These are phyloP conservation scores for Suillus clintonianus DNA, from an alignment of 768 basidiomycete species.

Conservation along the genomic window DNA sequence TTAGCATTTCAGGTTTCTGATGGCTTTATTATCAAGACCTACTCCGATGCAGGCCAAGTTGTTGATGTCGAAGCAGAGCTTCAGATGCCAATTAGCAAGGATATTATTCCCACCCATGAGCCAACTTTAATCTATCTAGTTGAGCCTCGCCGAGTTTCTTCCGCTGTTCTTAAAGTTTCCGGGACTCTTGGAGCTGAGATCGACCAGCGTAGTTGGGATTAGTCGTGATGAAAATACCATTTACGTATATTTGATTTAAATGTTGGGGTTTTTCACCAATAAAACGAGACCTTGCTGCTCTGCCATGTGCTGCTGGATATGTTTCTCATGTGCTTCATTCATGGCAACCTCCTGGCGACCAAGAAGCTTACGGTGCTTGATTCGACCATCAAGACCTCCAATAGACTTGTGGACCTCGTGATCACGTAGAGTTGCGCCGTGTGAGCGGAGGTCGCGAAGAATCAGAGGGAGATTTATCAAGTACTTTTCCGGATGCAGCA, in stretches of 20 bases:
- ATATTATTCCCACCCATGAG: too few species aligned
- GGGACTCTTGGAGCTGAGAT: constrained; percentile 48
- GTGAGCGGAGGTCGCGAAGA: constrained; percentile 34
- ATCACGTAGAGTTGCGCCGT: constrained; percentile 66
- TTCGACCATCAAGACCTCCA: constrained; percentile 41
- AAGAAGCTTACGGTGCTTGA: constrained; percentile 36
- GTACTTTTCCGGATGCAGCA: constrained; percentile 27
- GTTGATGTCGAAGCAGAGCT: too few species aligned
- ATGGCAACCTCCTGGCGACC: constrained; percentile 23
- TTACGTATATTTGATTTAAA: constrained; percentile 70
- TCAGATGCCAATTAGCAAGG: too few species aligned
- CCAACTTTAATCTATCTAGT: too few species aligned
- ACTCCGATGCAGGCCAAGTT: too few species aligned
- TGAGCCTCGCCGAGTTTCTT: too few species aligned
- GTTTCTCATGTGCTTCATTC: constrained; percentile 26
- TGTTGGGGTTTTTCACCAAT: constrained; percentile 78
- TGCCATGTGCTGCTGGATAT: constrained; percentile 45
- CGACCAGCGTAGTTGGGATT: constrained; percentile 99
- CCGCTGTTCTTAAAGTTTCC: too few species aligned
- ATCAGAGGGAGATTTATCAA: constrained; percentile 16
- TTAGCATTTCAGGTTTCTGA: too few species aligned
- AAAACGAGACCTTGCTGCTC: constrained; percentile 94
- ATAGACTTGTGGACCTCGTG: constrained; percentile 56
- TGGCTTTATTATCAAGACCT: too few species aligned
- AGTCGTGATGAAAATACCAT: constrained; percentile 97